Evolutionary conservation across 1,284 basidiomycete genomes (phyloP), one percentile per base, ranked within the genome.

Genomic region (Leccinum holopus): DNA sequence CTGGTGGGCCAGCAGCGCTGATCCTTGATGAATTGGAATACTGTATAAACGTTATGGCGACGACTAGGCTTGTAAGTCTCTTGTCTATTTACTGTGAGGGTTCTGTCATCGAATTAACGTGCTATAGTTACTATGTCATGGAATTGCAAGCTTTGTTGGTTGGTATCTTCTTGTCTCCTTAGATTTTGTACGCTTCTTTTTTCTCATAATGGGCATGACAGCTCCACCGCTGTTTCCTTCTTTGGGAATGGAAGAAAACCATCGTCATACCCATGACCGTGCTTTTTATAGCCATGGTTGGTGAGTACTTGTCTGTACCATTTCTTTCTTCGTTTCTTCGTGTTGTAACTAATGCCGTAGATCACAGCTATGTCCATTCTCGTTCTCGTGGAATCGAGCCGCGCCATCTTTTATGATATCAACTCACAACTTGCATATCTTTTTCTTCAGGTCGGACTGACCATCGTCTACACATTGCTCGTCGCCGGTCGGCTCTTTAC

Each of bases 391-490:
- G 63, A 68, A 54, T 61, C 67, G 5, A 69, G 44, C 16, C 61
- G 65, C 18, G 61, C 64, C 6, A 44, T 67, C 18, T 74, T 76
- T 64, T 68, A 68, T 59, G 65, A 72, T 60, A 66, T 72, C 58
- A 62, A 67, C 33, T 37, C 61, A 3, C 64, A 75, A 54, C 66
- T 76, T 14, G 68, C 65, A 7, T 76, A 73, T 56, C 66, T 77
- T 44, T 67, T 55, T 52, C 64, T 77, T 5, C 66, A 77, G 30
- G 60, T 72, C 16, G 68, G 72, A 18, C 60, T 70, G 37, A 75
- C 70, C 58, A 28, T 77, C 25, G n/a, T 69, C 21, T 75, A 72
- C 44, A 76, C 75, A 3, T 18, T 74, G 41, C 67, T 78, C 25
- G 69, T 76, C 49, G 63, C 66, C 0, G 65, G 60, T 0, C 72